phyloP scores from a whole-genome alignment of 768 basidiomycete species.

The Pholiota molesta region DNA sequence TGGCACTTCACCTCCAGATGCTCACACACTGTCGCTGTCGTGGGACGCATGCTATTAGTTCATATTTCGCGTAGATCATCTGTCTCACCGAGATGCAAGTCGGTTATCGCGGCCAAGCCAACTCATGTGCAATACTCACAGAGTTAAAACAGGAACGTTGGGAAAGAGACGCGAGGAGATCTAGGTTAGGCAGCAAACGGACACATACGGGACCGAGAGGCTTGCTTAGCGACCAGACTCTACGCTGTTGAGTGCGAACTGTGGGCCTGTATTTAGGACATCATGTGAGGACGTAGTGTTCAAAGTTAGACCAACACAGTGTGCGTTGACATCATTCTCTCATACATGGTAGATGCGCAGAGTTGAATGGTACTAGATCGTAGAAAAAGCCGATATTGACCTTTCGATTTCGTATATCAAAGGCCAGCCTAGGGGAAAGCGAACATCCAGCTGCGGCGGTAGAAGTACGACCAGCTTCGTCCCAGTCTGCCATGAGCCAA shows the following conservation, averaged over 20 bases:
- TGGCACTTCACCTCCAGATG: background rate
- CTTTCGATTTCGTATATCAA: background rate
- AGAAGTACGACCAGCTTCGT: background rate
- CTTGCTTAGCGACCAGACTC: background rate
- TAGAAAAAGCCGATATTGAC: background rate
- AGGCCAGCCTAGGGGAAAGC: background rate
- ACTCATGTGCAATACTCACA: background rate
- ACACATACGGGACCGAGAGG: background rate
- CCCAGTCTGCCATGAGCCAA: background rate
- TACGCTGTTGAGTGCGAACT: background rate
- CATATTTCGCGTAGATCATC: background rate
- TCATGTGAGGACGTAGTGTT: background rate
- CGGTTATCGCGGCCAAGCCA: background rate
- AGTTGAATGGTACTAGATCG: background rate
- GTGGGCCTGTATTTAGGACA: background rate
- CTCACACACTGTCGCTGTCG: slow-evolving; percentile 1
- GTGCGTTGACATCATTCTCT: background rate
- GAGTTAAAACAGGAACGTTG: background rate
- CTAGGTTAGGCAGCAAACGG: too few relatives aligned
- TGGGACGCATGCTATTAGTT: background rate
- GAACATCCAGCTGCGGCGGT: background rate
- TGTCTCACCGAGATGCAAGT: background rate
- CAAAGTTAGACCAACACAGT: background rate
- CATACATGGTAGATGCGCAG: background rate
- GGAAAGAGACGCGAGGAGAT: background rate